Conservation (phyloP, 192 early-diverging fungal species). For the Radiomyces spectabilis region DNA sequence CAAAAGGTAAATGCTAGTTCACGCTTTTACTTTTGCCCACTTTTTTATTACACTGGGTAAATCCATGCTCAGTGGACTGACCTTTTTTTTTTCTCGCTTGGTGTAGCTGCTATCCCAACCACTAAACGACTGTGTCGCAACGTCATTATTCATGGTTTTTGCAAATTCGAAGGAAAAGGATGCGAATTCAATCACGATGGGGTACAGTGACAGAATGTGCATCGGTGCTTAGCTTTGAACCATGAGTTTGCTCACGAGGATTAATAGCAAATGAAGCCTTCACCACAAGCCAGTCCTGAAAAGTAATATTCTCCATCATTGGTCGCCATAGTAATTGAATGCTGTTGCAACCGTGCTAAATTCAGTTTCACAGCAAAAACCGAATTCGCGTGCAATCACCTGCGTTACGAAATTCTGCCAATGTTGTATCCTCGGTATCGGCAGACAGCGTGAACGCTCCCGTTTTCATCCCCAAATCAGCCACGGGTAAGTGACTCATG, state of each 20-base stretch:
- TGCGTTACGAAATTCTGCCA: too few species aligned
- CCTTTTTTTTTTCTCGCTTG: neutral
- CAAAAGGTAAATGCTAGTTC: neutral
- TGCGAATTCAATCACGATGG: slow-evolving; percentile 79
- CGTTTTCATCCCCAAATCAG: slow-evolving; percentile 48
- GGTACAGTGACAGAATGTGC: slow-evolving; percentile 36
- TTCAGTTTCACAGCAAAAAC: neutral
- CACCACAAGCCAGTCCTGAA: slow-evolving; percentile 10
- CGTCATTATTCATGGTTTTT: slow-evolving; percentile 77
- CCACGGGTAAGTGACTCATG: slow-evolving; percentile 2
- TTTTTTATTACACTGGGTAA: too few species aligned
- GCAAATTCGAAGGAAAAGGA: slow-evolving; percentile 75
- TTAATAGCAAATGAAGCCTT: neutral
- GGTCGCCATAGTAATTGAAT: neutral
- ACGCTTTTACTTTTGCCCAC: neutral
- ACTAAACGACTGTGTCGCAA: slow-evolving; percentile 59
- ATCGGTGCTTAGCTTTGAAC: too few species aligned
- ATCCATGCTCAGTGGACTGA: neutral
- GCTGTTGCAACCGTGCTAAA: neutral
- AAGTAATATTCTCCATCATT: slow-evolving; percentile 1
- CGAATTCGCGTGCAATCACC: slow-evolving; percentile 5
- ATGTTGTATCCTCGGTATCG: slow-evolving; percentile 35
- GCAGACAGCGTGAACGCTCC: slow-evolving; percentile 47
- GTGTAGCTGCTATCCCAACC: neutral
- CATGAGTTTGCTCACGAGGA: neutral